These are phyloP conservation scores for Cyberlindnera japonica DNA, from an alignment of 805 yeast species.

Conservation along the genomic window DNA sequence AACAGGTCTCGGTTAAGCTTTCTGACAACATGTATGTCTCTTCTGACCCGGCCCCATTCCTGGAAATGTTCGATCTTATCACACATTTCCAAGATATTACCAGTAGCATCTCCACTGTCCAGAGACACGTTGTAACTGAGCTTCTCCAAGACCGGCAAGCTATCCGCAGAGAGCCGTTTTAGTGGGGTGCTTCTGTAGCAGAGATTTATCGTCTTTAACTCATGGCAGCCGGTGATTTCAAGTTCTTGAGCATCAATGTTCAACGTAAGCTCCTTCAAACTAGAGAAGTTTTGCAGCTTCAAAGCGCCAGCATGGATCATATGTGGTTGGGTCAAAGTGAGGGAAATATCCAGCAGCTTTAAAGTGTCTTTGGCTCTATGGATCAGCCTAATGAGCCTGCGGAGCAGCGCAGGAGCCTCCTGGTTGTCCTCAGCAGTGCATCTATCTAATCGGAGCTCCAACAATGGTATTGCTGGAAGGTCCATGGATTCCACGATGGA, in stretches of 20 bases:
- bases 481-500: constrained; percentile 3
- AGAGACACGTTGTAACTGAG: constrained; percentile 7
- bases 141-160: constrained; percentile 4
- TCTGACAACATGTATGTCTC: constrained; percentile 5
- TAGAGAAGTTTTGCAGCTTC: constrained; percentile 4
- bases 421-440: constrained; percentile 4
- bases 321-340: constrained; percentile 1
- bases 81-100: constrained; percentile 8
- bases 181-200: constrained; percentile 7
- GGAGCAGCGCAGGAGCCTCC: neutral
- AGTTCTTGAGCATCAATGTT: constrained; percentile 1
- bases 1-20: neutral
- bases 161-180: neutral
- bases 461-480: neutral
- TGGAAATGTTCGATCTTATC: constrained; percentile 9
- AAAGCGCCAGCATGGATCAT: constrained; percentile 1
- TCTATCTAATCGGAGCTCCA: constrained; percentile 4
- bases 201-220: constrained; percentile 1
- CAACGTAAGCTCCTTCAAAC: constrained; percentile 1
- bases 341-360: neutral
- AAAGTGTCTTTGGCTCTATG: constrained; percentile 2
- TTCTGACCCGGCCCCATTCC: constrained; percentile 7
- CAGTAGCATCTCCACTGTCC: neutral
- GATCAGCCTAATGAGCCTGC: neutral
- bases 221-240: constrained; percentile 3